A percentile compares a stretch with the other conserved stretches of the same genome.
phyloP scores from a whole-genome alignment of 306 rosid genomes.

The Carpinus fangiana region DNA sequence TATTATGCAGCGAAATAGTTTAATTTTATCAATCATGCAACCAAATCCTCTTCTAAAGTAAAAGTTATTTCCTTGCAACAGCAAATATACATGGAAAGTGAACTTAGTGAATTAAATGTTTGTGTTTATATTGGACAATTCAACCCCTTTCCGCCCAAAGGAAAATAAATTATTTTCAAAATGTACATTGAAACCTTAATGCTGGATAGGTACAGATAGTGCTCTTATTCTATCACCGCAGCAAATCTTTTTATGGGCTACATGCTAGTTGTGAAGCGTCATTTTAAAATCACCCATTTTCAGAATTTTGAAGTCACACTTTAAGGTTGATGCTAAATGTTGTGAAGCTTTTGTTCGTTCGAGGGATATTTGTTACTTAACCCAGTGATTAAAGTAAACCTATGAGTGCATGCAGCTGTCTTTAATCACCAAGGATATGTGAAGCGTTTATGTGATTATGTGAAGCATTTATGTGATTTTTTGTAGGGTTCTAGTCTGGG shows the following conservation, averaged over 20 bases:
- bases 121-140: neutral
- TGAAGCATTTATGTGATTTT: conserved; percentile 23
- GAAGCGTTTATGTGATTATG: neutral
- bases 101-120: neutral
- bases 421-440: conserved; percentile 13
- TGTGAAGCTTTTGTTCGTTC: neutral
- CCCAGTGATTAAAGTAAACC: conserved; percentile 3
- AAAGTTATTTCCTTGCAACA: neutral
- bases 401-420: neutral
- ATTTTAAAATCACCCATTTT: neutral
- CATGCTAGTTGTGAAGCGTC: neutral
- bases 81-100: neutral
- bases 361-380: neutral
- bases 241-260: neutral
- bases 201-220: neutral
- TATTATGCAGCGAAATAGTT: neutral
- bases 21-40: neutral
- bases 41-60: neutral
- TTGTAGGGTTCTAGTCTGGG: conserved; percentile 95
- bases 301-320: neutral
- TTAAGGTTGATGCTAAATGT: neutral
- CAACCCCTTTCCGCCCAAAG: neutral
- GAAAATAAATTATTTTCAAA: neutral
- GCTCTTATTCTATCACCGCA: neutral
- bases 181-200: neutral